phyloP scores from a whole-genome alignment of 345 rosid genomes.

The Leavenworthia alabamica region DNA sequence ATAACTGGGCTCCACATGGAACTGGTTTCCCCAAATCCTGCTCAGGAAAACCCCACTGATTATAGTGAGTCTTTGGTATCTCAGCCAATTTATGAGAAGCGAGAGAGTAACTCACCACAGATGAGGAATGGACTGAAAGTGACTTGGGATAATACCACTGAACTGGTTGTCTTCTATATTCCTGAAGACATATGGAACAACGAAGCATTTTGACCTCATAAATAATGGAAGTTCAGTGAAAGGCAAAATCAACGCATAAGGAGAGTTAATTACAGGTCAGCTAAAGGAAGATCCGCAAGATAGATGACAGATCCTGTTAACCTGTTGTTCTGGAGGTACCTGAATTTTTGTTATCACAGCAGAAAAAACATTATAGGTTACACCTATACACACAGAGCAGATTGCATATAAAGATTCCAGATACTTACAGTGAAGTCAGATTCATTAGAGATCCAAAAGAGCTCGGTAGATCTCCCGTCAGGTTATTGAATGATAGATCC shows the following conservation, averaged over 20 bases:
- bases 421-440: slow-evolving; percentile 59
- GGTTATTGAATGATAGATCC: slow-evolving; percentile 80
- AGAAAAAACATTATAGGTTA: neutral
- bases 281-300: slow-evolving; percentile 67
- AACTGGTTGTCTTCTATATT: slow-evolving; percentile 72
- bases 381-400: slow-evolving; percentile 6
- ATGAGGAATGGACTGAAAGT: slow-evolving; percentile 73
- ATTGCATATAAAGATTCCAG: neutral
- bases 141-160: slow-evolving; percentile 75
- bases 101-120: slow-evolving; percentile 46
- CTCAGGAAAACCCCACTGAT: slow-evolving; percentile 16
- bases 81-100: neutral
- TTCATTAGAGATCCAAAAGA: slow-evolving; percentile 65
- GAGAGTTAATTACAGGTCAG: slow-evolving; percentile 53
- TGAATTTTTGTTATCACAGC: slow-evolving; percentile 31
- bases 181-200: slow-evolving; percentile 37
- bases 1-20: slow-evolving; percentile 45
- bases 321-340: slow-evolving; percentile 75
- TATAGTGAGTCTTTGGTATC: neutral
- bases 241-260: slow-evolving; percentile 9
- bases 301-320: slow-evolving; percentile 86
- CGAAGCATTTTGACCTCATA: slow-evolving; percentile 16
- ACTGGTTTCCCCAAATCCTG: slow-evolving; percentile 82
- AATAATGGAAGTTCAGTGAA: slow-evolving; percentile 16
- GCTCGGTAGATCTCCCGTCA: slow-evolving; percentile 82